Base-by-base conservation (phyloP, 78 protist species). In the Planoprotostelium fungivorum region DNA sequence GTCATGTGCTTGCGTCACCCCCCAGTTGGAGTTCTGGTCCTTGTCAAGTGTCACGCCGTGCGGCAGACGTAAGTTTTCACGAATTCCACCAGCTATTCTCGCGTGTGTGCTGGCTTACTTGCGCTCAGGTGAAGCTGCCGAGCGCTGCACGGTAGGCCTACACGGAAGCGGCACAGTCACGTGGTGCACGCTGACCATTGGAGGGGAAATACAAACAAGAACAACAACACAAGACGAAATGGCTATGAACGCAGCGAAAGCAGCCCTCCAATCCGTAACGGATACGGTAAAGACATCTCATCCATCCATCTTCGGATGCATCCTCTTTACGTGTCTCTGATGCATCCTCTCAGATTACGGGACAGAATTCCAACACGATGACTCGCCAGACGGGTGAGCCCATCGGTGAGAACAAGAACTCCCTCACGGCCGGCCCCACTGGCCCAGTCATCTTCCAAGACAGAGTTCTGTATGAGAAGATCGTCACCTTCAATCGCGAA, bases 361-460 rank as follows among this genome's bases (percentile, higher is more conserved):
- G n/a, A n/a, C n/a, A n/a, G 73, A 16, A 16, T 16, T 5, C 16
- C 73, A 16, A 16, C 16, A 51, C 73, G 31, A 51, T 51, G 73
- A 51, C 73, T 51, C 73, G 73, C 16, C 73, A 25, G 5, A 51
- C 73, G 31, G 96, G 96, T 38, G 84, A 88, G 31, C 97, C 95
- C 0, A 84, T 92, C 37, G 91, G 36, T 31, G 90, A 92, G 83
- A 92, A 92, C 89, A 73, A 89, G 39, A 87, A 92, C 88, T 89
- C 96, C 37, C 73, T 94, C 51, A 92, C 93, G 0, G 96, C 90
- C 9, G 97, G 97, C 84, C 29, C 28, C 1, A 31, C 37, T 38
- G 97, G 97, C 23, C 97, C 97, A 83, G 28, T 96, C 36, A 86
- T 96, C 37, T 39, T 96, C 38, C 94, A 96, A 90, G 97, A 96